Evolutionary conservation across 2,329 filamentous ascomycete species (phyloP).

Genomic region (Shiraia bambusicola): DNA sequence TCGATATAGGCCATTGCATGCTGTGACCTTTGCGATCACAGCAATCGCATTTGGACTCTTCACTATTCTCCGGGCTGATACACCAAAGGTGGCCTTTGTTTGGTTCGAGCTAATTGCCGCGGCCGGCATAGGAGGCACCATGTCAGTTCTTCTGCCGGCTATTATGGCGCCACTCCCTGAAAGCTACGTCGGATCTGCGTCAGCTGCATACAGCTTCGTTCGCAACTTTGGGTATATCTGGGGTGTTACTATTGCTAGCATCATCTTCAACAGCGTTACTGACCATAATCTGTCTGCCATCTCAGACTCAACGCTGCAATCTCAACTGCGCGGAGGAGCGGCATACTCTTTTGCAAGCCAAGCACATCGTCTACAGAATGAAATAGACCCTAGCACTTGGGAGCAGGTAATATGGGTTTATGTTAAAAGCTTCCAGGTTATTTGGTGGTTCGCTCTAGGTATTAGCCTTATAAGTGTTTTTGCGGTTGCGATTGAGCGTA

Average conservation of each 20-base stretch:
- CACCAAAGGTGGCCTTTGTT: slow-evolving; percentile 12
- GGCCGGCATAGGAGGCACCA: slow-evolving; percentile 39
- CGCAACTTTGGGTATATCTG: slow-evolving; percentile 15
- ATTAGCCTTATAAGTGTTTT: no score
- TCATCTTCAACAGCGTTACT: no score
- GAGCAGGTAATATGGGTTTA: no score
- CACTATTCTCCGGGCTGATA: slow-evolving; percentile 4
- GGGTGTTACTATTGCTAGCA: slow-evolving; percentile 13
- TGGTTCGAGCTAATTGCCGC: slow-evolving; percentile 6
- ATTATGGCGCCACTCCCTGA: slow-evolving; percentile 22
- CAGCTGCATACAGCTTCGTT: slow-evolving; percentile 15
- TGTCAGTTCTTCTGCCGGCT: slow-evolving; percentile 47
- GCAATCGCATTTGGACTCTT: slow-evolving; percentile 13
- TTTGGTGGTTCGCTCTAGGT: no score
- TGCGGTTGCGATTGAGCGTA: no score
- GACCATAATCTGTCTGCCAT: no score
- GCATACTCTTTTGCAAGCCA: no score
- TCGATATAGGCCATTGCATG: slow-evolving; percentile 15
- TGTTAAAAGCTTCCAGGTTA: no score
- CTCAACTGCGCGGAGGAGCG: no score
- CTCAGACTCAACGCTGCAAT: no score
- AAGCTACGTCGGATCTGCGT: slow-evolving; percentile 8
- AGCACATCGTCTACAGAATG: no score
- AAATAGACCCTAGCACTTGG: no score
- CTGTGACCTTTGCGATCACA: slow-evolving; percentile 3